Base-by-base conservation (phyloP, 139 green algal genomes). In the Nannochloris sp. region DNA sequence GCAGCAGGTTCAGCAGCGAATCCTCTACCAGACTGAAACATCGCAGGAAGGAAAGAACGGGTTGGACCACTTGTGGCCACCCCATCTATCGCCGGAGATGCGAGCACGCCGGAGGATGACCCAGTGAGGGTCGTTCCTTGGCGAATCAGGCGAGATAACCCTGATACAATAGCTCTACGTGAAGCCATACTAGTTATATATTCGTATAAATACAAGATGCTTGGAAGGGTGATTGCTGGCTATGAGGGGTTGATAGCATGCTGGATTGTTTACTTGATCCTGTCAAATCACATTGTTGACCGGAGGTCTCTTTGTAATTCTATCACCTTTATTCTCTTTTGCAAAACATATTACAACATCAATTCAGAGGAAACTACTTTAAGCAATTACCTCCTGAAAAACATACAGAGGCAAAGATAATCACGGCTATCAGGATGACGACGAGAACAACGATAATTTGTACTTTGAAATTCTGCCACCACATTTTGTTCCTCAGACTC, bases 391-490 rank as follows among this genome's bases (percentile, higher is more conserved):
- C 68, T 29, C 70, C 77, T 8, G 73, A 81, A 68, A 93, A 94
- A 79, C 88, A 94, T 12, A 85, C 76, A 12, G 87, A 73, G 48
- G 87, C 64, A 69, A 94, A 89, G 66, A 95, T 90, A 75, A 95
- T 78, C 21, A 93, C 60, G 1, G 53, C 60, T 9, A 96, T 82
- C 25, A 89, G 60, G 31, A 91, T 54, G 9, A 88, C 65, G 7
- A 95, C 70, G 2, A 79, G 63, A 15, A 76, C 64, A 4, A 90
- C 67, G 16, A 86, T 73, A 10, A 87, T 51, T 78, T 94, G 92
- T 75, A 96, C 87, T 77, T 96, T 96, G 66, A 92, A 78, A 73
- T 96, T 95, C 60, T 97, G 79, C 84, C 83, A 94, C 88, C 91
- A 97, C 89, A 97, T 97, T 66, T 83, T 81, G 27, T 76, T 79